These are phyloP conservation scores for Solanum paucissectum DNA, from an alignment of 257 asterid species.

Conservation along the genomic window DNA sequence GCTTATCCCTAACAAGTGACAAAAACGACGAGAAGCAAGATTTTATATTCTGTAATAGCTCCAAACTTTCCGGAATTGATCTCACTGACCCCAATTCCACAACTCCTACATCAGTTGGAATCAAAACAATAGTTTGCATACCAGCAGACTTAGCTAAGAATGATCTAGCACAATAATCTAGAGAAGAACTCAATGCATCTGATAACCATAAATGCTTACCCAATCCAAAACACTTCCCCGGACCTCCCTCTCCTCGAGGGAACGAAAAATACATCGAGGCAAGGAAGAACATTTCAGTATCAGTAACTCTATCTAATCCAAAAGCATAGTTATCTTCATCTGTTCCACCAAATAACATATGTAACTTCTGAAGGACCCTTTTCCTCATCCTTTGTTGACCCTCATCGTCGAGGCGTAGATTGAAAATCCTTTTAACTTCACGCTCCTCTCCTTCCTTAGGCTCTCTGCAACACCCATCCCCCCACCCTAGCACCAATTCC, in stretches of 20 bases:
- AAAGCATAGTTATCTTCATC: conserved; percentile 80
- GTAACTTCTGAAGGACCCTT: conserved; percentile 69
- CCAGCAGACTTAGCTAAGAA: conserved; percentile 79
- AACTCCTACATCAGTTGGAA: conserved; percentile 84
- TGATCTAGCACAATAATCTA: conserved; percentile 71
- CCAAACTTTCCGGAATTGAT: conserved; percentile 51
- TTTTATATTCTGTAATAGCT: conserved; percentile 38
- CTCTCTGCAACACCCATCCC: conserved; percentile 95
- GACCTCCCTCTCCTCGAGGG: conserved; percentile 82
- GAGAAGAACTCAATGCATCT: conserved; percentile 31
- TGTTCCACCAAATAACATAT: conserved; percentile 62
- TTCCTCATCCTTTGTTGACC: conserved; percentile 85
- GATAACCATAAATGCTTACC: conserved; percentile 63
- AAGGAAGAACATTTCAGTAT: conserved; percentile 90
- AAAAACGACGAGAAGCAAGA: conserved; percentile 54
- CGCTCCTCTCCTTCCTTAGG: conserved; percentile 60
- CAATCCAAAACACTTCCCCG: conserved; percentile 63
- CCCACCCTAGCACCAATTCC: conserved; percentile 91
- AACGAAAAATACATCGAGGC: conserved; percentile 95
- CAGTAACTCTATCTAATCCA: conserved; percentile 89
- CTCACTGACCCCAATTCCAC: conserved; percentile 89
- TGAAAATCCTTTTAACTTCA: conserved; percentile 36
- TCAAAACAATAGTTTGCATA: conserved; percentile 71
- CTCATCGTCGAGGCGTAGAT: conserved; percentile 55
- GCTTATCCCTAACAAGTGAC: conserved; percentile 33